Evolutionary conservation across 768 basidiomycete species (phyloP).

Genomic region (Hericium coralloides): DNA sequence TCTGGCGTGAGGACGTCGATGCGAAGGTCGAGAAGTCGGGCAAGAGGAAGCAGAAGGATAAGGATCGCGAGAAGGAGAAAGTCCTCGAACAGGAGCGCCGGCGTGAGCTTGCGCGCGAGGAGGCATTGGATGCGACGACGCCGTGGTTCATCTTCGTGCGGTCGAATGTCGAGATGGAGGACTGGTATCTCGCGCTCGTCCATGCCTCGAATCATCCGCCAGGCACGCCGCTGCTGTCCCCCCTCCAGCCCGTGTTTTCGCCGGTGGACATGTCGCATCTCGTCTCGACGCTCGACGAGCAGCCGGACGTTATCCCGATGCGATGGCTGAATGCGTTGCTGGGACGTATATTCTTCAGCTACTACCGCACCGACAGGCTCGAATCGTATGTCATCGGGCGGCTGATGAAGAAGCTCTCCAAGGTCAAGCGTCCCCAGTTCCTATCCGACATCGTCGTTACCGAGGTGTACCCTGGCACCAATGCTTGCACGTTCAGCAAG

Average conservation of each 20-base stretch:
- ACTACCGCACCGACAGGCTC: constrained; percentile 75
- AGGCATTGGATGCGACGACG: constrained; percentile 41
- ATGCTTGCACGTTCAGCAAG: constrained; percentile 81
- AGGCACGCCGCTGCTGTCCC: constrained; percentile 49
- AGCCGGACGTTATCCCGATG: constrained; percentile 94
- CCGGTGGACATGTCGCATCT: constrained; percentile 75
- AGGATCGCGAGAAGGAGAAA: constrained; percentile 31
- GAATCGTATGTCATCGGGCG: constrained; percentile 81
- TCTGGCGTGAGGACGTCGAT: constrained; percentile 18
- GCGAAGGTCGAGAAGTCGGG: constrained; percentile 31
- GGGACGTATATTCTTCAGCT: constrained; percentile 87
- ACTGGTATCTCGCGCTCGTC: constrained; percentile 84
- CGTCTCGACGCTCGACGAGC: constrained; percentile 79
- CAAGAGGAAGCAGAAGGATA: constrained; percentile 33
- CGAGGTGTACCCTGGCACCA: constrained; percentile 83
- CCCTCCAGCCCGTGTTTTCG: constrained; percentile 59
- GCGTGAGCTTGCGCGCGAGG: constrained; percentile 34
- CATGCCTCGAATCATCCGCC: constrained; percentile 62
- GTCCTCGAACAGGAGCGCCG: constrained; percentile 22
- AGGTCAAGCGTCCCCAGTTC: constrained; percentile 83
- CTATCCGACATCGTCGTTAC: constrained; percentile 79
- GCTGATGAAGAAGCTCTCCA: constrained; percentile 89
- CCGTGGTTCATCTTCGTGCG: constrained; percentile 95
- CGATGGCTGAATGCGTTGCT: constrained; percentile 95
- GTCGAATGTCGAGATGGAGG: constrained; percentile 89